Percentiles rank a stretch among this genome's conserved stretches.
Conservation (phyloP, 2,329 filamentous ascomycete genomes). For the Xylariaceae sp. region DNA sequence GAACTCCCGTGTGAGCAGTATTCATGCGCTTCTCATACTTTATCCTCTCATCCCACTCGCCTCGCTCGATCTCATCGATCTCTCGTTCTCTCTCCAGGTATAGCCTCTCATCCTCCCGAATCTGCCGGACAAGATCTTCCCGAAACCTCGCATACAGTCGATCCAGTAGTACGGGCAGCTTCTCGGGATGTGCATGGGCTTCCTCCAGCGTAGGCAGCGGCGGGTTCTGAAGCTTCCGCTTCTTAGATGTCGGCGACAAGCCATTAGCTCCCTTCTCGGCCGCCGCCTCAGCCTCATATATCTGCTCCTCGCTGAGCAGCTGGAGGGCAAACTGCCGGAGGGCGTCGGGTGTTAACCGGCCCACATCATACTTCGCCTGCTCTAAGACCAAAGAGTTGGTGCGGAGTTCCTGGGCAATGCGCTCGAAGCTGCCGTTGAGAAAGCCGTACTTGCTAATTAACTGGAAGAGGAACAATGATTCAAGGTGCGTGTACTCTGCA, state of each 20-base stretch:
- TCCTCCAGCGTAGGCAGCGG: conserved; percentile 61
- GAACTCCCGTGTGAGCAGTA: conserved; percentile 14
- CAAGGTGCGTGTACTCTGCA: conserved; percentile 73
- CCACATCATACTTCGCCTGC: conserved; percentile 65
- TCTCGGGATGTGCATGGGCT: conserved; percentile 58
- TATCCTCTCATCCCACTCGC: conserved; percentile 28
- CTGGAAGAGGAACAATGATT: conserved; percentile 81
- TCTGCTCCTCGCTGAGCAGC: conserved; percentile 69
- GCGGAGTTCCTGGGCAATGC: conserved; percentile 69
- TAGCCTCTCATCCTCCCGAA: conserved; percentile 67
- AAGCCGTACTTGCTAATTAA: conserved; percentile 65
- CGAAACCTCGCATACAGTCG: conserved; percentile 72
- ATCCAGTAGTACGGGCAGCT: conserved; percentile 65
- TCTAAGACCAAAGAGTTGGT: conserved; percentile 67
- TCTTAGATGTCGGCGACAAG: conserved; percentile 55
- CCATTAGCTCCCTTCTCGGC: conserved; percentile 40
- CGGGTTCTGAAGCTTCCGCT: conserved; percentile 68
- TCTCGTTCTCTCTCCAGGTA: conserved; percentile 62
- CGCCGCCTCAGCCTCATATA: conserved; percentile 41
- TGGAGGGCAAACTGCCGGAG: conserved; percentile 73
- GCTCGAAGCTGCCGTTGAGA: conserved; percentile 59
- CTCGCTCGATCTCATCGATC: conserved; percentile 61
- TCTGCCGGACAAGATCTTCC: conserved; percentile 61
- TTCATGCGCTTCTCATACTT: conserved; percentile 18
- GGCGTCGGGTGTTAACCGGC: conserved; percentile 69